phyloP scores from a whole-genome alignment of 768 basidiomycete genomes.

The Boletales sp. region DNA sequence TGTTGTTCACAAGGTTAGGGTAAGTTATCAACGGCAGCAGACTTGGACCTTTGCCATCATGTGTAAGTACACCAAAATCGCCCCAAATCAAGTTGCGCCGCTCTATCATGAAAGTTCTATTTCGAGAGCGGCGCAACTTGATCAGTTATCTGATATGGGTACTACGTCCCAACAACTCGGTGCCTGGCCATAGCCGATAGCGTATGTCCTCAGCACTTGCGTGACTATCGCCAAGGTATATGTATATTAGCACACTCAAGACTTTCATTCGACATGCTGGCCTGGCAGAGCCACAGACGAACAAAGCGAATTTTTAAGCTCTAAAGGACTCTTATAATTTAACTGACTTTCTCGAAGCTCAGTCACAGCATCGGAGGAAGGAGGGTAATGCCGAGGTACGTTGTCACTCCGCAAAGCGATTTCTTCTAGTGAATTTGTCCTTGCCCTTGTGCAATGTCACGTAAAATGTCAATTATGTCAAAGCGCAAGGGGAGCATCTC shows the following conservation, averaged over 20 bases:
- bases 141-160: not conserved
- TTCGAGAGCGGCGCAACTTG: not conserved
- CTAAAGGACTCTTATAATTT: slow-evolving; percentile 1
- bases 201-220: too few relatives aligned
- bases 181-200: too few relatives aligned
- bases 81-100: not conserved
- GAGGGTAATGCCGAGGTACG: not conserved
- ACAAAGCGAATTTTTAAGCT: too few relatives aligned
- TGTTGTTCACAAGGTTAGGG: not conserved
- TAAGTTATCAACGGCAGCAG: not conserved
- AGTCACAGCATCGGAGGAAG: not conserved
- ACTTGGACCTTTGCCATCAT: not conserved
- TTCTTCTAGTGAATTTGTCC: too few relatives aligned
- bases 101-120: not conserved
- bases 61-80: too few relatives aligned
- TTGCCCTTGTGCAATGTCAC: too few relatives aligned
- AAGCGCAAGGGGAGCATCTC: not conserved
- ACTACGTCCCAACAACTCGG: not conserved
- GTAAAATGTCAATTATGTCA: too few relatives aligned
- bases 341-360: not conserved
- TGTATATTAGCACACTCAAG: too few relatives aligned
- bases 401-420: not conserved
- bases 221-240: too few relatives aligned
- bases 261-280: too few relatives aligned
- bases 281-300: too few relatives aligned